Evolutionary conservation across 345 rosid genomes (phyloP).

Genomic region (Sonneratia caseolaris): DNA sequence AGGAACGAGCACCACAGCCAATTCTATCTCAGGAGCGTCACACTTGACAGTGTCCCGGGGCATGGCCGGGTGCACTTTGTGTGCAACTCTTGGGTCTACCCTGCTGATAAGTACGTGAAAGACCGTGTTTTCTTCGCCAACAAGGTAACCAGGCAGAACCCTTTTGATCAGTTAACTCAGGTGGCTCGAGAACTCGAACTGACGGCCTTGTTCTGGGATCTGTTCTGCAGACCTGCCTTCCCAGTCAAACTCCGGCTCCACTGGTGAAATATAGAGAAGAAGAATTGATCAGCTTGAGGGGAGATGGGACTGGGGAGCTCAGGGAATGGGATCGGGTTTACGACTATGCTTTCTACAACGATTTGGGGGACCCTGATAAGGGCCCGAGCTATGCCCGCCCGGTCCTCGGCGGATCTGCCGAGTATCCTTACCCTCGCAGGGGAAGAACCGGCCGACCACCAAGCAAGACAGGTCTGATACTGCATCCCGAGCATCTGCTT

Average conservation of each 20-base stretch:
- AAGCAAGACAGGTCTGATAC: constrained; percentile 18
- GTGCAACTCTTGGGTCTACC: constrained; percentile 49
- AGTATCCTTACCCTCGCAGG: constrained; percentile 40
- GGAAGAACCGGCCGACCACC: constrained; percentile 38
- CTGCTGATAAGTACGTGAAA: constrained; percentile 18
- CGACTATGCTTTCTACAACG: constrained; percentile 38
- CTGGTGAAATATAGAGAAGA: constrained; percentile 30
- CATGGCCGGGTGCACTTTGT: constrained; percentile 29
- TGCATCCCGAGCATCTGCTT: not conserved
- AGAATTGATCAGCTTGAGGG: constrained; percentile 29
- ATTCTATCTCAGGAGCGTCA: constrained; percentile 33
- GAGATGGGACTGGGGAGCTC: constrained; percentile 30
- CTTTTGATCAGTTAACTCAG: not conserved
- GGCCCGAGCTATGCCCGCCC: constrained; percentile 25
- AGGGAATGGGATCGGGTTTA: constrained; percentile 36
- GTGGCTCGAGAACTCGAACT: not conserved
- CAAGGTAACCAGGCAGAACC: constrained; percentile 16
- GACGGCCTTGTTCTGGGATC: not conserved
- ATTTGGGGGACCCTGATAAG: constrained; percentile 34
- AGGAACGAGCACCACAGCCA: constrained; percentile 31
- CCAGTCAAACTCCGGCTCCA: constrained; percentile 26
- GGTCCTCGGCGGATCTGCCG: constrained; percentile 32
- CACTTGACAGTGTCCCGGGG: constrained; percentile 33
- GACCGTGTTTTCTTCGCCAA: constrained; percentile 34
- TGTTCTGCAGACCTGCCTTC: constrained; percentile 21